Percentiles rank a stretch among this genome's conserved stretches.
These are phyloP conservation scores for Fusarium concolor DNA, from an alignment of 2,329 filamentous ascomycete species.

Conservation along the genomic window DNA sequence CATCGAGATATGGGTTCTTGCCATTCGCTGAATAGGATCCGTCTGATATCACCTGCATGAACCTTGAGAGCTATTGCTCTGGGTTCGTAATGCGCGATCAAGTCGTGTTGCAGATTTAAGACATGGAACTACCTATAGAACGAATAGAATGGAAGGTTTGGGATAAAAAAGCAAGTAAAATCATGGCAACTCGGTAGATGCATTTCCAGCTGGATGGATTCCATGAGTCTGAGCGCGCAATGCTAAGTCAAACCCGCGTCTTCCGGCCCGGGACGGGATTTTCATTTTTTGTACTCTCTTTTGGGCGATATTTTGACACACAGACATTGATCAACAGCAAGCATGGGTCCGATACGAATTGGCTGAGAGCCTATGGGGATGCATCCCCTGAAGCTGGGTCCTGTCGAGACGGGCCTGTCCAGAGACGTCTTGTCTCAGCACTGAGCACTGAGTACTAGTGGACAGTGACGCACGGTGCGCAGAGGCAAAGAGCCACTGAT, in stretches of 20 bases:
- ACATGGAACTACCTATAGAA: slow-evolving; percentile 7
- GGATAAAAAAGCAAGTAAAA: slow-evolving; percentile 11
- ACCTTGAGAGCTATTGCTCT: background rate
- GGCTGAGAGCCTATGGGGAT: background rate
- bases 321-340: slow-evolving; percentile 28
- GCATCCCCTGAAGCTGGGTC: background rate
- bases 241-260: slow-evolving; percentile 5
- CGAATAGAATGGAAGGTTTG: background rate
- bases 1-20: background rate
- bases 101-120: slow-evolving; percentile 16
- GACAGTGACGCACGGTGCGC: slow-evolving; percentile 25
- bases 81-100: background rate
- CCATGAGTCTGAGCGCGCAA: slow-evolving; percentile 40
- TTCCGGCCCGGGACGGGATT: slow-evolving; percentile 20
- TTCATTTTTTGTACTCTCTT: slow-evolving; percentile 18
- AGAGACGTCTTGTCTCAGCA: slow-evolving; percentile 5
- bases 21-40: background rate
- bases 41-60: slow-evolving; percentile 10
- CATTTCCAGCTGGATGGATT: slow-evolving; percentile 28
- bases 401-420: background rate
- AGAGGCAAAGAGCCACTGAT: background rate
- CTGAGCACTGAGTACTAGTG: slow-evolving; percentile 14
- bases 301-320: slow-evolving; percentile 24
- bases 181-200: slow-evolving; percentile 15
- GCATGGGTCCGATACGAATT: slow-evolving; percentile 23